Evolutionary conservation across 768 basidiomycete genomes (phyloP).

Genomic region (Agaricus sinodeliciosus): DNA sequence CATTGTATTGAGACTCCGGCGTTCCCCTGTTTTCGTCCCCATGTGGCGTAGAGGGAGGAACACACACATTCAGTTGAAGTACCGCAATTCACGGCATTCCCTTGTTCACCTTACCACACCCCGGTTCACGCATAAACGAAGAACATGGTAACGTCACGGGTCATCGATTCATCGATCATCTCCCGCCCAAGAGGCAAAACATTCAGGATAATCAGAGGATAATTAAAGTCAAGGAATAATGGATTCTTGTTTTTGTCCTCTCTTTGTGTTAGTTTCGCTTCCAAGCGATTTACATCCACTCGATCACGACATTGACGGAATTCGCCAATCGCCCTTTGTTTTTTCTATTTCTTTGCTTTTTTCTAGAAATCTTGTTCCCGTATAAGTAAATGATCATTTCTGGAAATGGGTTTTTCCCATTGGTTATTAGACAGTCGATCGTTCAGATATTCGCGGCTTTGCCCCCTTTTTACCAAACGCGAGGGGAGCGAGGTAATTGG

Average conservation of each 20-base stretch:
- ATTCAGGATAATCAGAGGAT: neutral
- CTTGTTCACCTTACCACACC: neutral
- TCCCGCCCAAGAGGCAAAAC: neutral
- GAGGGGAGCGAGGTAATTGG: constrained; percentile 3
- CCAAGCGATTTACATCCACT: too few relatives aligned
- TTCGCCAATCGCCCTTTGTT: too few relatives aligned
- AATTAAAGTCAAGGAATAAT: neutral
- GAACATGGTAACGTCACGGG: constrained; percentile 1
- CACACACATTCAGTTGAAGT: constrained; percentile 1
- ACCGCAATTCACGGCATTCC: constrained; percentile 8
- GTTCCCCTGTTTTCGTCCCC: neutral
- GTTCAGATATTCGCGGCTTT: neutral
- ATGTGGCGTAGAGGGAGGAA: neutral
- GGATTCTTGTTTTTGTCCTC: too few relatives aligned
- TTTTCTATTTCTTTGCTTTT: too few relatives aligned
- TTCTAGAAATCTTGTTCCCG: neutral
- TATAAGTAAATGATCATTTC: neutral
- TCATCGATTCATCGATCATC: neutral
- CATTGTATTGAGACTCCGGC: neutral
- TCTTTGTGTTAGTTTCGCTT: too few relatives aligned
- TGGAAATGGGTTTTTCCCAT: neutral
- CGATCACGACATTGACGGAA: too few relatives aligned
- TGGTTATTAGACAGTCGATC: neutral
- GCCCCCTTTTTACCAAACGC: neutral
- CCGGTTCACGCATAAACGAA: constrained; percentile 3